Conservation (phyloP, 2,329 filamentous ascomycete genomes). For the Leptographium lundbergii region DNA sequence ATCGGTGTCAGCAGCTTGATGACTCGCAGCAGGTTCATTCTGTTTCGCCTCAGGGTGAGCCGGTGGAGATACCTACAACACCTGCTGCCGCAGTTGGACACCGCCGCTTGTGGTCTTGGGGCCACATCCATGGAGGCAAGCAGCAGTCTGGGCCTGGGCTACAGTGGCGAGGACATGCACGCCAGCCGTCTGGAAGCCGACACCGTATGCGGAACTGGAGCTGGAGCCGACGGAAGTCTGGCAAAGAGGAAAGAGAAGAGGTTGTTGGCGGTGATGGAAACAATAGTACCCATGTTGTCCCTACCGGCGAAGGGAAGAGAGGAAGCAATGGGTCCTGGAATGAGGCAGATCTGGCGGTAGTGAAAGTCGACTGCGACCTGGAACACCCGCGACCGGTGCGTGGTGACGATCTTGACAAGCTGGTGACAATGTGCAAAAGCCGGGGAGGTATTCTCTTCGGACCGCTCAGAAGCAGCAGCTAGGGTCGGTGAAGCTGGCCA, state of each 20-base stretch:
- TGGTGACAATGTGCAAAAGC: slow-evolving; percentile 13
- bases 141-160: not conserved
- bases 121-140: not conserved
- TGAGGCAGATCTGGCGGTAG: slow-evolving; percentile 9
- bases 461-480: not conserved
- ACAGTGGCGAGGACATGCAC: not conserved
- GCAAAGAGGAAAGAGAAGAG: not conserved
- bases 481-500: not conserved
- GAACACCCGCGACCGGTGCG: slow-evolving; percentile 18
- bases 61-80: not conserved
- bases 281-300: not conserved
- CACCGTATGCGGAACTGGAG: slow-evolving; percentile 7
- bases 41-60: not conserved
- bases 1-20: not conserved
- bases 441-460: not conserved
- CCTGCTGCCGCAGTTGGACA: not conserved
- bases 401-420: slow-evolving; percentile 14
- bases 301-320: not conserved
- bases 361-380: slow-evolving; percentile 14
- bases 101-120: not conserved
- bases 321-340: not conserved
- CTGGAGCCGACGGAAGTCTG: slow-evolving; percentile 2
- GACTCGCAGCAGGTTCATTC: not conserved
- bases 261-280: not conserved
- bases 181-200: not conserved